A percentile compares a stretch with the other conserved stretches of the same genome.
Conservation (phyloP, 2,329 filamentous ascomycete genomes). For the Dactylellina drechsleri region DNA sequence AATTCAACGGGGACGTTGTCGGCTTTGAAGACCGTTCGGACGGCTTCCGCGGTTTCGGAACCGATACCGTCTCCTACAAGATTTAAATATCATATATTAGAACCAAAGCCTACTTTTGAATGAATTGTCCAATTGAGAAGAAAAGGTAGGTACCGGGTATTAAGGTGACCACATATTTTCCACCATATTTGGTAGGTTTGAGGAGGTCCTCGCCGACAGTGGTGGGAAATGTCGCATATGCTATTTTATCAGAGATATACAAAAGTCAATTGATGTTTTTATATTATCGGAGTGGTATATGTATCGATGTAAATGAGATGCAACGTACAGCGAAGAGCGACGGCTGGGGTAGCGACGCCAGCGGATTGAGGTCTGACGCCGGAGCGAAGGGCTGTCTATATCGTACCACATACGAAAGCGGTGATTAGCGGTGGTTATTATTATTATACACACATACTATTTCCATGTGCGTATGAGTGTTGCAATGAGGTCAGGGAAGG, state of each 20-base stretch:
- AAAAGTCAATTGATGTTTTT: conserved; percentile 22
- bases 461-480: not conserved
- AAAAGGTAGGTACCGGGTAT: conserved; percentile 76
- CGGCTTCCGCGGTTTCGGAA: conserved; percentile 95
- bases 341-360: conserved; percentile 32
- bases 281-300: not conserved
- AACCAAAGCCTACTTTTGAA: conserved; percentile 2
- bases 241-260: not conserved
- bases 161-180: conserved; percentile 98
- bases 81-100: not conserved
- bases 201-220: conserved; percentile 76
- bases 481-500: conserved; percentile 10
- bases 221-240: conserved; percentile 53
- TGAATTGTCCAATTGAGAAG: not conserved
- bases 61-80: conserved; percentile 86
- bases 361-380: conserved; percentile 37
- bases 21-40: conserved; percentile 99
- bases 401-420: not conserved
- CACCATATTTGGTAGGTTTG: conserved; percentile 98
- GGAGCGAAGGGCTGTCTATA: conserved; percentile 48
- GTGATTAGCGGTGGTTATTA: conserved; percentile 9
- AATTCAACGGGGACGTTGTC: conserved; percentile 98
- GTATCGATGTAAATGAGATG: not conserved
- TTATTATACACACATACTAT: not conserved
- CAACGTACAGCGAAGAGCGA: conserved; percentile 42